A percentile compares a stretch with the other conserved stretches of the same genome.
phyloP scores from a whole-genome alignment of 2,329 filamentous ascomycete genomes.

The Epichloe coenophiala region DNA sequence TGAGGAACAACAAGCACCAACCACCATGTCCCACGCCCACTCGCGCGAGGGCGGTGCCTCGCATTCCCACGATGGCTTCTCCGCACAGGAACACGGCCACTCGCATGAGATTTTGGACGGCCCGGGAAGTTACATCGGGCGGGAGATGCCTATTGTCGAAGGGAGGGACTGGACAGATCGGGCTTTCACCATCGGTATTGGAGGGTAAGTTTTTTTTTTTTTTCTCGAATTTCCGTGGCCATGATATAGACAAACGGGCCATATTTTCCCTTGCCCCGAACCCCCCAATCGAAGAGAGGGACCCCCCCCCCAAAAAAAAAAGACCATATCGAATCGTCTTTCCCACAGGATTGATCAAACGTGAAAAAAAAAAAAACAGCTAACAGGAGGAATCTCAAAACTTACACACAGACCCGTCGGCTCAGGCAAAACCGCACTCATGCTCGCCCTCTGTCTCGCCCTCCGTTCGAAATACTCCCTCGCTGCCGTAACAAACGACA shows the following conservation, averaged over 20 bases:
- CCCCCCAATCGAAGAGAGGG: no score
- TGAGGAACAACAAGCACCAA: no score
- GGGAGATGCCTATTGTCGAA: conserved; percentile 88
- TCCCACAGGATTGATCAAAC: no score
- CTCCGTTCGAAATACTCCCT: conserved; percentile 73
- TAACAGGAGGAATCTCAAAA: background rate
- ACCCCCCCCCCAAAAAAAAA: no score
- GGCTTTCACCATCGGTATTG: conserved; percentile 94
- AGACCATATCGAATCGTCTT: no score
- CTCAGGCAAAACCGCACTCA: conserved; percentile 92
- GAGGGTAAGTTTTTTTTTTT: conserved; percentile 50
- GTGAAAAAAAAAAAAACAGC: no score
- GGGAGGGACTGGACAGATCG: conserved; percentile 78
- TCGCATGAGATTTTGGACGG: conserved; percentile 91
- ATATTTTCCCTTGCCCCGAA: no score
- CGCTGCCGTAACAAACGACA: conserved; percentile 95
- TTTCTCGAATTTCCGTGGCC: background rate
- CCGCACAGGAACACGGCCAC: conserved; percentile 70
- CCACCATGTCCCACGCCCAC: conserved; percentile 22
- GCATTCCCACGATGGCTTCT: conserved; percentile 46
- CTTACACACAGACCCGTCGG: conserved; percentile 60
- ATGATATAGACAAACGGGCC: background rate
- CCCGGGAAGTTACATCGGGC: conserved; percentile 75
- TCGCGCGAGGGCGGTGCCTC: conserved; percentile 38
- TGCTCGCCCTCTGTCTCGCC: conserved; percentile 81